A percentile compares a stretch with the other conserved stretches of the same genome.
These are phyloP conservation scores for Colletotrichum sojae DNA, from an alignment of 2,329 filamentous ascomycete genomes.

Conservation along the genomic window DNA sequence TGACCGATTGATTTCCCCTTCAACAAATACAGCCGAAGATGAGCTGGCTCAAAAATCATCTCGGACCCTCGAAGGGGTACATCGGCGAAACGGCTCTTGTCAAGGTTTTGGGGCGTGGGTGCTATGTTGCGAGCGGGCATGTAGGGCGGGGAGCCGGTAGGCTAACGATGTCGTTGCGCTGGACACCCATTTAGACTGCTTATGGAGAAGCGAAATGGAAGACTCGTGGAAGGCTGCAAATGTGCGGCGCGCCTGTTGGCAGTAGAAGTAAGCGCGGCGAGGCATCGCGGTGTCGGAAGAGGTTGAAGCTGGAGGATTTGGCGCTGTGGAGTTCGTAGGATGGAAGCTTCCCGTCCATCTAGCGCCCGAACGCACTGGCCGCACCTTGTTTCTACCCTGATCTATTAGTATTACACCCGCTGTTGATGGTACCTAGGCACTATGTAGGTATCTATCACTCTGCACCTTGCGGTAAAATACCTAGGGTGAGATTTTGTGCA, in stretches of 20 bases:
- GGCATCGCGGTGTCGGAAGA: slow-evolving; percentile 15
- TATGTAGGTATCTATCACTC: no score
- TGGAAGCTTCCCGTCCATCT: slow-evolving; percentile 20
- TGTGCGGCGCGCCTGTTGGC: slow-evolving; percentile 29
- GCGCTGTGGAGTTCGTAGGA: slow-evolving; percentile 30
- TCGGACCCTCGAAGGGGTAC: slow-evolving; percentile 5
- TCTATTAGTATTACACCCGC: not conserved
- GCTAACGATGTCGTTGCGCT: no score
- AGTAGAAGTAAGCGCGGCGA: slow-evolving; percentile 25
- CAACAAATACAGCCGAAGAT: slow-evolving; percentile 5
- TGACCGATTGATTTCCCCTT: not conserved
- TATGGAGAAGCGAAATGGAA: not conserved
- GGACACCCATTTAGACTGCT: no score
- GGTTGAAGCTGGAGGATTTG: slow-evolving; percentile 32
- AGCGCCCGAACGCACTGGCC: slow-evolving; percentile 41
- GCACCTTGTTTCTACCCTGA: slow-evolving; percentile 32
- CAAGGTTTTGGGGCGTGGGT: not conserved
- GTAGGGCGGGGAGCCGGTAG: no score
- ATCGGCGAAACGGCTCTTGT: not conserved
- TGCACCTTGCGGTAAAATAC: not conserved
- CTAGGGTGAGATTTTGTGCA: not conserved
- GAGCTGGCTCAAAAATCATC: not conserved
- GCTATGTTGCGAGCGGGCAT: not conserved
- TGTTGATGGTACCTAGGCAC: not conserved
- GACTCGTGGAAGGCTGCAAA: not conserved